Evolutionary conservation across 2,329 filamentous ascomycete genomes (phyloP), one percentile per base, ranked within the genome.

Genomic region (Trichoderma aggressivum): DNA sequence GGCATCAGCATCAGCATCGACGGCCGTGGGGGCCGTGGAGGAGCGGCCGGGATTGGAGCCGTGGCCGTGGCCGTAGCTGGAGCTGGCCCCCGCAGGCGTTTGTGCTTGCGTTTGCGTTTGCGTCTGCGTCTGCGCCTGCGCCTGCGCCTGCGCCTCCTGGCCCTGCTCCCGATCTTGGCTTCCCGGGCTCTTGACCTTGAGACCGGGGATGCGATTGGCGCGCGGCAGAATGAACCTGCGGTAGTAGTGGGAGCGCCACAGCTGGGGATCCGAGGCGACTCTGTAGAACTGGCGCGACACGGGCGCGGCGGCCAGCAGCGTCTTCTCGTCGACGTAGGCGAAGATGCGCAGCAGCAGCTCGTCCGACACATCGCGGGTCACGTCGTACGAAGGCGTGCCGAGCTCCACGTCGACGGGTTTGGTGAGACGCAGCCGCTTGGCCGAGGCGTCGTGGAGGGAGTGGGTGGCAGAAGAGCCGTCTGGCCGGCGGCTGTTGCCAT

Each of bases 201-300:
- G 87, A 26, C 91, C 91, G 0, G 92, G 92, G 70, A 95, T 90
- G 71, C 92, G 89, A 75, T 92, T 87, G 43, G 92, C 92, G 77
- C 94, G 89, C 50, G 94, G 94, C 43, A 92, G 87, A 34, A 98
- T 93, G 81, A 97, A 98, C 73, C 92, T 90, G 30, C 89, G 86
- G 81, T 97, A 97, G 82, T 97, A 99, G 63, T 94, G 88, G 16
- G 88, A 87, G 80, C 95, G 96, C 96, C 96, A 99, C 70, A 98
- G 84, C 79, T 98, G 94, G 0, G 92, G 91, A 80, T 98, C 96
- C 69, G 87, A 86, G 8, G 93, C 87, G 21, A 98, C 86, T 50
- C 85, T 85, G 75, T 90, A 86, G 77, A 97, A 92, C 72, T 92
- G 93, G 68, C 83, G 89, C 2, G 94, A 98, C n/a, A 94, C 86